Conservation (phyloP, 2,329 filamentous ascomycete genomes). For the Aspergillus caelatus region DNA sequence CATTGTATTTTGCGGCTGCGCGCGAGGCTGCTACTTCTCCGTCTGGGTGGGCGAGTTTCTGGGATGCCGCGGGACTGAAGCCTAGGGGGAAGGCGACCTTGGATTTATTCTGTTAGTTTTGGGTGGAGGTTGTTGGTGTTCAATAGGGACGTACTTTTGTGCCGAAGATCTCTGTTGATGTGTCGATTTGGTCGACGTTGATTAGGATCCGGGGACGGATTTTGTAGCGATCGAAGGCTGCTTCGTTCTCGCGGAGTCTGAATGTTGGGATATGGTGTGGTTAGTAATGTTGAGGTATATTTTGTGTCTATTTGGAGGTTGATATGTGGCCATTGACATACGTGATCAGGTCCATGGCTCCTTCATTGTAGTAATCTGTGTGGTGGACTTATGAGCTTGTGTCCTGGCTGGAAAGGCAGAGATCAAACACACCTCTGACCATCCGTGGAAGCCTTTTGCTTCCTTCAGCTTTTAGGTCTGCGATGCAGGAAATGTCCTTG, state of each 20-base stretch:
- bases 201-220: conserved; percentile 52
- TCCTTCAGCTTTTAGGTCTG: conserved; percentile 46
- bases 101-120: not conserved
- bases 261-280: not conserved
- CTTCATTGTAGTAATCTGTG: conserved; percentile 60
- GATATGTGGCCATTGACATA: conserved; percentile 17
- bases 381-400: not conserved
- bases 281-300: not conserved
- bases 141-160: conserved; percentile 26
- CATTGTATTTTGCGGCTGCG: conserved; percentile 47
- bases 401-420: not conserved
- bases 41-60: conserved; percentile 55
- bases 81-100: conserved; percentile 54
- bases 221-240: conserved; percentile 55
- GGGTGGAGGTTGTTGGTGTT: no score
- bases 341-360: conserved; percentile 59
- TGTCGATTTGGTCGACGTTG: conserved; percentile 49
- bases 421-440: conserved; percentile 35
- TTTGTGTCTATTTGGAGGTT: no score
- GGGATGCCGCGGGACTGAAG: conserved; percentile 58
- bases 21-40: conserved; percentile 55
- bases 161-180: conserved; percentile 50
- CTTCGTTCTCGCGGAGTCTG: conserved; percentile 55
- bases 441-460: conserved; percentile 44
- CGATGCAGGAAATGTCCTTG: conserved; percentile 34